Conservation (phyloP, 2,329 filamentous ascomycete genomes). For the Aspergillus japonicus region DNA sequence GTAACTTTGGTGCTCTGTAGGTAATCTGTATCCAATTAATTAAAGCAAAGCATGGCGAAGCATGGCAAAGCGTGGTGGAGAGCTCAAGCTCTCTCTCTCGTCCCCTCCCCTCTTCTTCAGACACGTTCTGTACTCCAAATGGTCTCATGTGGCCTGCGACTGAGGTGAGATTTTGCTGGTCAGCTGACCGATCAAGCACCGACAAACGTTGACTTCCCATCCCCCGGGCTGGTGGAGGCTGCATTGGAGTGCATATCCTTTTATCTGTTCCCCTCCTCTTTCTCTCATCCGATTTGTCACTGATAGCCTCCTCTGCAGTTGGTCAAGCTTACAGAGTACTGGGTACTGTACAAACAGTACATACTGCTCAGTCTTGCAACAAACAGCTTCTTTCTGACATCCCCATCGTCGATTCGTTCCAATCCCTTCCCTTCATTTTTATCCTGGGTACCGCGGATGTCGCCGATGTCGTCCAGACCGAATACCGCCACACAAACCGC, state of each 20-base stretch:
- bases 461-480: constrained; percentile 15
- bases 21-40: background rate
- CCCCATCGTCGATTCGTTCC: background rate
- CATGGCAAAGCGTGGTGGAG: background rate
- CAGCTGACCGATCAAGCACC: background rate
- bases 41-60: background rate
- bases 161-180: background rate
- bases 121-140: background rate
- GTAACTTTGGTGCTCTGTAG: background rate
- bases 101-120: background rate
- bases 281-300: background rate
- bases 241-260: background rate
- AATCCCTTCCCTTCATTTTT: constrained; percentile 8
- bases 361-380: background rate
- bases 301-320: constrained; percentile 9
- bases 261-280: background rate
- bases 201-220: background rate
- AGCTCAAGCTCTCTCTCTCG: too few species aligned
- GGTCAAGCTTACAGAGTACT: background rate
- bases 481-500: constrained; percentile 16
- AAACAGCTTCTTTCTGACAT: constrained; percentile 1
- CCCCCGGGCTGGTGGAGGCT: background rate
- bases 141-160: background rate
- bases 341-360: too few species aligned
- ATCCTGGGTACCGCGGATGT: constrained; percentile 20